Evolutionary conservation across 345 rosid species (phyloP), one percentile per base, ranked within the genome.

Genomic region (Boechera retrofracta): DNA sequence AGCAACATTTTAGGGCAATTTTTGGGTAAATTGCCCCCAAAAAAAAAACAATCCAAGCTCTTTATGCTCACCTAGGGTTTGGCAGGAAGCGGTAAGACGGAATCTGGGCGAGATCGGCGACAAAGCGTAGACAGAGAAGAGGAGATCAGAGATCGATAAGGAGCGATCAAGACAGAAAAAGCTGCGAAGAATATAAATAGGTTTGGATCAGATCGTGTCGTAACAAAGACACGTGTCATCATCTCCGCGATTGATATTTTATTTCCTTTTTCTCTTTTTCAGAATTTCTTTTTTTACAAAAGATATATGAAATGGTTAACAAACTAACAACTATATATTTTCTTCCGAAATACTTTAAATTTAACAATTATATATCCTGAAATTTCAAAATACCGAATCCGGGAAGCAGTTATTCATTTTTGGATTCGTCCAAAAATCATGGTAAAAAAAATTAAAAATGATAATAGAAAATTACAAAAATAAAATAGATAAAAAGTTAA

Each of bases 141-240:
- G 57, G 18, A 24, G 41, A 55, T 32, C 48, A 52, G 58, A 59
- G 69, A 73, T 72, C 7, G 49, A 13, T n/a, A 64, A 60, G 51
- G 77, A 69, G 83, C 89, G 90, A 87, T 83, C 87, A 67, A 85
- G 84, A 89, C 72, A 83, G 67, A 67, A 86, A 83, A 81, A 86
- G 83, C 83, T 86, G 88, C 71, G 83, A 65, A 91, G 87, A 86
- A 89, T 91, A 91, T 94, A 94, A 94, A 94, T 94, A 94, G 96
- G 96, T 94, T 91, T 91, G 94, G 94, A 91, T 94, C 97, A 94
- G 97, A 86, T 87, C 80, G 58, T 73, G 79, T 69, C 62, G 1
- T 67, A 53, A 48, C 68, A 55, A 18, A 60, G 76, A 84, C 91
- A 91, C 94, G 98, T 91, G 96, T 83, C 86, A 7, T 65, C 26